Conservation (phyloP, 306 rosid species). For the Abrus pulchellus region DNA sequence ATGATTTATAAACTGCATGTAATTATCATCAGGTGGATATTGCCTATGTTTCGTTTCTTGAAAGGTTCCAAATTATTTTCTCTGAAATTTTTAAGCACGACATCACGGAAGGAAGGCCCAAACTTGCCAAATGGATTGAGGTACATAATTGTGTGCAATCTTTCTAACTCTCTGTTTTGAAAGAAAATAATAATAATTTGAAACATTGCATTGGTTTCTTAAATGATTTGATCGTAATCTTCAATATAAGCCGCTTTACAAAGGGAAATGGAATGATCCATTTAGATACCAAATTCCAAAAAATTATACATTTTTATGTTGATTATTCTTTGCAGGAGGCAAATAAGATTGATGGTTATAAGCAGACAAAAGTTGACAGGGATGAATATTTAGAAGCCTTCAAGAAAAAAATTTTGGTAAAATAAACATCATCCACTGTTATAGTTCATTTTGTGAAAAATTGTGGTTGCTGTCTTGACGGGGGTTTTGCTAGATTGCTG, state of each 20-base stretch:
- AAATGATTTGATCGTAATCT: not conserved
- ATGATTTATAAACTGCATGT: not conserved
- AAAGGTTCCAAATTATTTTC: slow-evolving; percentile 65
- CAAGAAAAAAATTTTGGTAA: slow-evolving; percentile 58
- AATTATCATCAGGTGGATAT: slow-evolving; percentile 67
- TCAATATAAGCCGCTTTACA: not conserved
- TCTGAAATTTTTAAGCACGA: slow-evolving; percentile 58
- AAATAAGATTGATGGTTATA: slow-evolving; percentile 64
- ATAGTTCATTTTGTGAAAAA: not conserved
- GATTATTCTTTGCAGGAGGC: slow-evolving; percentile 49
- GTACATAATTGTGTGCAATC: slow-evolving; percentile 31
- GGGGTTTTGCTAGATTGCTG: not conserved
- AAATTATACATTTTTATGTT: not conserved
- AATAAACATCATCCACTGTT: not conserved
- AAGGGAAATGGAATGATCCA: not conserved
- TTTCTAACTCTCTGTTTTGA: too few species aligned
- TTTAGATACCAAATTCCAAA: not conserved
- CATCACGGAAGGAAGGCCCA: slow-evolving; percentile 70
- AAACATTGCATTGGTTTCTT: not conserved
- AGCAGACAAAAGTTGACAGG: slow-evolving; percentile 61
- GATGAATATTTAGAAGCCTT: slow-evolving; percentile 44
- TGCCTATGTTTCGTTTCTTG: slow-evolving; percentile 70
- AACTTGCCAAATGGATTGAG: slow-evolving; percentile 72
- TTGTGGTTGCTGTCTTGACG: not conserved
- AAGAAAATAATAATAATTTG: not conserved